These are phyloP conservation scores for Cladosporium sp. DNA, from an alignment of 2,329 filamentous ascomycete genomes.

Conservation along the genomic window DNA sequence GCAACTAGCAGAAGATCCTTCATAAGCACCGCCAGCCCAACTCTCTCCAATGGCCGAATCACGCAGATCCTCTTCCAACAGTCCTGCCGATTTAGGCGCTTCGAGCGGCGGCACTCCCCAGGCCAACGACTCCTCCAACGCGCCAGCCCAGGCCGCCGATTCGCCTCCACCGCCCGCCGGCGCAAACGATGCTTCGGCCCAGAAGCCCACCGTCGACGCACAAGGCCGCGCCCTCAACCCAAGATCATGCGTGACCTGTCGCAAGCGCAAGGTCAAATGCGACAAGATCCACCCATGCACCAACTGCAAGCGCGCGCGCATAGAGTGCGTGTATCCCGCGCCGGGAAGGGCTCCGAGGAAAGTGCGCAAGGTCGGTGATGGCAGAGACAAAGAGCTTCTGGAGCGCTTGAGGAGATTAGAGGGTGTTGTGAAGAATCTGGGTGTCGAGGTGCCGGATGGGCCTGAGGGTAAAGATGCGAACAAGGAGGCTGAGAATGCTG, in stretches of 20 bases:
- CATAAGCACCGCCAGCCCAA: not conserved
- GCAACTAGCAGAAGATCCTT: not conserved
- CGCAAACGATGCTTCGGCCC: constrained; percentile 2
- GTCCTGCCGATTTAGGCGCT: constrained; percentile 1
- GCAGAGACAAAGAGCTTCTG: constrained; percentile 58
- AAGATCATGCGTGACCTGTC: constrained; percentile 49
- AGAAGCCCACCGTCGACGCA: constrained; percentile 22
- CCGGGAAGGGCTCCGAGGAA: constrained; percentile 69
- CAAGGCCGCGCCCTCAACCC: constrained; percentile 34
- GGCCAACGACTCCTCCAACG: not conserved
- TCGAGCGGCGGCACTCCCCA: not conserved
- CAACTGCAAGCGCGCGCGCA: constrained; percentile 67
- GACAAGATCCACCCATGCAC: constrained; percentile 74
- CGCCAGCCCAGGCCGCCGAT: not conserved
- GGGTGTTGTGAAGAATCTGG: constrained; percentile 64
- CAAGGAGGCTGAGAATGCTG: constrained; percentile 1
- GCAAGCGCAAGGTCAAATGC: constrained; percentile 67
- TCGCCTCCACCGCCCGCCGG: not conserved
- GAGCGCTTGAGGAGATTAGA: constrained; percentile 69
- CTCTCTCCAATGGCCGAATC: constrained; percentile 11
- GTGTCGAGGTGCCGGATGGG: constrained; percentile 37
- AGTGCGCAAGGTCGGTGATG: constrained; percentile 61
- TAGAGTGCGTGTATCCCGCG: constrained; percentile 70
- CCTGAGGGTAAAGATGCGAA: constrained; percentile 31
- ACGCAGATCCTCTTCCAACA: constrained; percentile 10